Evolutionary conservation across 257 asterid genomes (phyloP).

Genomic region (Cynanchum wilfordii): DNA sequence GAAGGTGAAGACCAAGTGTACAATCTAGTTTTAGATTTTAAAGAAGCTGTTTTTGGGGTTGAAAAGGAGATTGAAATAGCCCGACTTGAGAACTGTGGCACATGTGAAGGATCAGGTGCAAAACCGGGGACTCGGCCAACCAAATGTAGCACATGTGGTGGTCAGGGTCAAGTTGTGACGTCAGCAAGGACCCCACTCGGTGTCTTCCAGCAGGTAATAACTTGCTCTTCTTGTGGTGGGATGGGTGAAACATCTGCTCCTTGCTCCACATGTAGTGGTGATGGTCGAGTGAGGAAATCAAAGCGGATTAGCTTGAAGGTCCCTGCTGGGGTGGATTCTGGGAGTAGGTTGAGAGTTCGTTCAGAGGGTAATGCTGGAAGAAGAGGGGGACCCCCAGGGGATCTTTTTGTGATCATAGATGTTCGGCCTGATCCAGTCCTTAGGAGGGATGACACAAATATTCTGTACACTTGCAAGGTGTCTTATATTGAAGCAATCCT

Average conservation of each 20-base stretch:
- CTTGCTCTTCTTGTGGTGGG: slow-evolving; percentile 86
- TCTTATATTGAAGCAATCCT: slow-evolving; percentile 83
- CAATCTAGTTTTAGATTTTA: slow-evolving; percentile 69
- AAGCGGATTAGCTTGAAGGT: slow-evolving; percentile 92
- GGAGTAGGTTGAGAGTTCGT: slow-evolving; percentile 84
- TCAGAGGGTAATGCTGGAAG: slow-evolving; percentile 89
- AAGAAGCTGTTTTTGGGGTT: slow-evolving; percentile 87
- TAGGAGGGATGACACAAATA: slow-evolving; percentile 82
- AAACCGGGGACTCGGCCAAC: slow-evolving; percentile 78
- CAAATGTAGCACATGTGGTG: slow-evolving; percentile 74
- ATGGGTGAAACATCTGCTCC: slow-evolving; percentile 80
- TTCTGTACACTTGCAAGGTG: slow-evolving; percentile 81
- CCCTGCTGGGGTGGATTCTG: slow-evolving; percentile 88
- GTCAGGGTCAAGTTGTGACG: slow-evolving; percentile 90
- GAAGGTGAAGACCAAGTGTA: slow-evolving; percentile 95
- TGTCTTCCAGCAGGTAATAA: slow-evolving; percentile 91
- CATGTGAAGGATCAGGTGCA: slow-evolving; percentile 92
- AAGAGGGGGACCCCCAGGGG: slow-evolving; percentile 92
- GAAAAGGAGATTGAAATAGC: slow-evolving; percentile 91
- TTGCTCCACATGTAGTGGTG: slow-evolving; percentile 77
- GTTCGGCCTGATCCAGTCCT: slow-evolving; percentile 70
- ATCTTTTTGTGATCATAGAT: slow-evolving; percentile 76
- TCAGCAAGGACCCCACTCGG: slow-evolving; percentile 93
- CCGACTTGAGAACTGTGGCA: slow-evolving; percentile 82
- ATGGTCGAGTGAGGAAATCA: slow-evolving; percentile 75